Evolutionary conservation across 495 filamentous ascomycete species (phyloP).

Genomic region (Penicillium nucicola): DNA sequence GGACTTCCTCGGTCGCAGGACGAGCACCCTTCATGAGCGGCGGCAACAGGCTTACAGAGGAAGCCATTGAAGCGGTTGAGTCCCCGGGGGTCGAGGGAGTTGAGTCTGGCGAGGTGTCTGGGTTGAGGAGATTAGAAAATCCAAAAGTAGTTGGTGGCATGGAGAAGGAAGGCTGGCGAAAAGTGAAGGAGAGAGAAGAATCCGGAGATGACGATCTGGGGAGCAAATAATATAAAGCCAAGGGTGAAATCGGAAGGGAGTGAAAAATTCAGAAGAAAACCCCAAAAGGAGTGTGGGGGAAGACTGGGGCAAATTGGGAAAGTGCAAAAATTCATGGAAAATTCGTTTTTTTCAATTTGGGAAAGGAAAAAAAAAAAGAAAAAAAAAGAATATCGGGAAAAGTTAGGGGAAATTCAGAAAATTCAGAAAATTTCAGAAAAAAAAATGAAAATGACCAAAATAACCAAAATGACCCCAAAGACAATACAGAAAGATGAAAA

Average conservation of each 20-base stretch:
- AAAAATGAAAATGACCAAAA: neutral
- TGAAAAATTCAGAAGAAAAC: slow-evolving; percentile 5
- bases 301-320: neutral
- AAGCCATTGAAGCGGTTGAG: slow-evolving; percentile 59
- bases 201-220: slow-evolving; percentile 33
- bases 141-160: slow-evolving; percentile 74
- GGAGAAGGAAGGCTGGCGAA: slow-evolving; percentile 44
- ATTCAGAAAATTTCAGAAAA: too few species aligned
- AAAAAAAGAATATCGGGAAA: slow-evolving; percentile 20
- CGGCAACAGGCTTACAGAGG: slow-evolving; percentile 65
- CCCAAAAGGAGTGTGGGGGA: too few species aligned
- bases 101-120: slow-evolving; percentile 33
- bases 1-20: slow-evolving; percentile 53
- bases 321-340: slow-evolving; percentile 4
- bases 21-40: slow-evolving; percentile 63
- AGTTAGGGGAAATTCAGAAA: slow-evolving; percentile 9
- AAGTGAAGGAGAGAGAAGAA: slow-evolving; percentile 19
- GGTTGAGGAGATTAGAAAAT: slow-evolving; percentile 77
- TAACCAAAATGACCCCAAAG: neutral
- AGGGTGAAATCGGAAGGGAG: slow-evolving; percentile 15
- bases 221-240: slow-evolving; percentile 39
- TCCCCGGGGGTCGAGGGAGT: slow-evolving; percentile 26
- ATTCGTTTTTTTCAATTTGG: too few species aligned
- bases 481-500: too few species aligned
- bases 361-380: slow-evolving; percentile 13